These are phyloP conservation scores for Thielaviopsis euricoi DNA, from an alignment of 2,329 filamentous ascomycete species.

Conservation along the genomic window DNA sequence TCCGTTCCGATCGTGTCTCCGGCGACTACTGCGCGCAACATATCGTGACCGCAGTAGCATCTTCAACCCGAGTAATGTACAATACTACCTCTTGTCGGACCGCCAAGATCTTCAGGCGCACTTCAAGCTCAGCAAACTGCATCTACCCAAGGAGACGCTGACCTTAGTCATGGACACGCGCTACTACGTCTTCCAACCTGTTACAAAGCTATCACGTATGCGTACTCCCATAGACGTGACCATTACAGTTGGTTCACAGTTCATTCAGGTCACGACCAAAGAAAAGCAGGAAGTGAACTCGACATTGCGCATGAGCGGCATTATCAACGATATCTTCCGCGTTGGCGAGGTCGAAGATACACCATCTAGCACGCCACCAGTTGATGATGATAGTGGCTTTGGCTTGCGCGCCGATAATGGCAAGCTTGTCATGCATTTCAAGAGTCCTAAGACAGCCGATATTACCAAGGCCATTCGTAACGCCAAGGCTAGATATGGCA, in stretches of 20 bases:
- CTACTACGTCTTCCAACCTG: conserved; percentile 48
- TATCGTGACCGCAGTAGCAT: conserved; percentile 42
- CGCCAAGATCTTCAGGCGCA: conserved; percentile 48
- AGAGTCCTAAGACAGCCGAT: conserved; percentile 46
- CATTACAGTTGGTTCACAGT: conserved; percentile 53
- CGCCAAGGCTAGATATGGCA: conserved; percentile 47
- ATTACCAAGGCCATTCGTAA: conserved; percentile 45
- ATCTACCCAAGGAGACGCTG: conserved; percentile 54
- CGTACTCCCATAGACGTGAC: conserved; percentile 55
- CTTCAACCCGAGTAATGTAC: conserved; percentile 47
- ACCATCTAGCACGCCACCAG: conserved; percentile 44
- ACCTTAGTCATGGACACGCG: conserved; percentile 50
- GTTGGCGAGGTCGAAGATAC: conserved; percentile 52
- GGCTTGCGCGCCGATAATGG: conserved; percentile 51
- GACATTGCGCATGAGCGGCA: conserved; percentile 42
- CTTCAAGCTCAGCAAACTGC: conserved; percentile 49
- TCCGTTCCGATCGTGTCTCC: conserved; percentile 51
- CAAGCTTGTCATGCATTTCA: conserved; percentile 57
- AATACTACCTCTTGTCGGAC: conserved; percentile 49
- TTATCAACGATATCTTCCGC: conserved; percentile 54
- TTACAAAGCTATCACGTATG: conserved; percentile 49
- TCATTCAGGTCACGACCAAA: conserved; percentile 51
- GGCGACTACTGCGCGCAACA: conserved; percentile 43
- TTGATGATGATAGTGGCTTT: conserved; percentile 51
- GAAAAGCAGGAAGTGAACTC: conserved; percentile 54